Base-by-base conservation (phyloP, 2,329 filamentous ascomycete genomes). In the Xylogone sp. region DNA sequence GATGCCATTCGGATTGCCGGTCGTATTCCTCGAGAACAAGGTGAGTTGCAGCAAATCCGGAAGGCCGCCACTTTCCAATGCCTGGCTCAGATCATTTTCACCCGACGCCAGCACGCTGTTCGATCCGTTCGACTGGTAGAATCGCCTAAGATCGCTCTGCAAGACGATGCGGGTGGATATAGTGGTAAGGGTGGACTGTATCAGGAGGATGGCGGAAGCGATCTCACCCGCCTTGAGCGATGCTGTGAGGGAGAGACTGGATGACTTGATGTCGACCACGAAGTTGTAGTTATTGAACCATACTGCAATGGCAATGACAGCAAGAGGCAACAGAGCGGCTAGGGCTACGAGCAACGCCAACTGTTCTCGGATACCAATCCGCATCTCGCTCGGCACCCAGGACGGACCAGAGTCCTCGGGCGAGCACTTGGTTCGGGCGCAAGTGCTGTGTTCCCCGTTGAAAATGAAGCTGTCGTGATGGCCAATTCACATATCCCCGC, bases 301-400 rank as follows among this genome's bases (percentile, higher is more conserved):
- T 2, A 86, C 88, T 62, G 91, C 89, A 56, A 96, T 81, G 16
- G 90, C 84, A 55, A 96, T 79, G 55, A 96, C 83, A 50, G 86
- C 83, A 55, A 96, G 79, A 49, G 86, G 85, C 52, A 88, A 73
- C 52, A 95, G 79, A 46, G 90, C 84, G 53, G 87, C 83, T 53
- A 90, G 65, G 58, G 94, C 75, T 63, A 96, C 89, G 57, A 96
- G 78, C 68, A 85, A 77, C 59, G 84, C 89, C 62, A 97, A 79
- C 79, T 97, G 92, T 72, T 92, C 86, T 60, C 90, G 82, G 64
- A 96, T 96, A 52, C 88, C 86, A 68, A 96, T 83, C 69, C 90
- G 84, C 89, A 96, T 93, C 62, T 52, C 52, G 54, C 43, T 19
- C 27, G 4, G 8, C 12, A 39, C 34, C 34, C 34, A 39, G 34